Percentiles rank a stretch among this genome's conserved stretches.
Conservation (phyloP, 345 rosid genomes). For the Excoecaria agallocha region DNA sequence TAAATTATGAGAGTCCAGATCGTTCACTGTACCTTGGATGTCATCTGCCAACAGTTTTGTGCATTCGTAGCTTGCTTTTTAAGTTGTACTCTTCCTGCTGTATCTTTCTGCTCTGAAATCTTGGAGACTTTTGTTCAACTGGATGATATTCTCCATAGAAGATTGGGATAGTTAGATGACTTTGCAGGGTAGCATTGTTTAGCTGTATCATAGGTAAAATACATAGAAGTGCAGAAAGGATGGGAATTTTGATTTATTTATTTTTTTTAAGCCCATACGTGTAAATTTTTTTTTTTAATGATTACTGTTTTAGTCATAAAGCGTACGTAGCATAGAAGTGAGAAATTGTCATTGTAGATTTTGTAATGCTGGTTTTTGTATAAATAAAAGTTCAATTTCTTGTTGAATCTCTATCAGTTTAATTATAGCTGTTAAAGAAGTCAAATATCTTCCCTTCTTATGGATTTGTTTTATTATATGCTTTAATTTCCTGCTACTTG, state of each 20-base stretch:
- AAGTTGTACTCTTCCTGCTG: not conserved
- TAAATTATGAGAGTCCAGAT: constrained; percentile 8
- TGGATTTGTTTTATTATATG: not conserved
- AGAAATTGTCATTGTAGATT: constrained; percentile 4
- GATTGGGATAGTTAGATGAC: too few species aligned
- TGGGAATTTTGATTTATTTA: constrained; percentile 22
- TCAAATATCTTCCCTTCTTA: not conserved
- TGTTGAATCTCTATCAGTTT: not conserved
- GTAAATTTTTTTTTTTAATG: not conserved
- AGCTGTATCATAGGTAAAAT: constrained; percentile 6
- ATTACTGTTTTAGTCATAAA: not conserved
- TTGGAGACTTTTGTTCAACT: too few species aligned
- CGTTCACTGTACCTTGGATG: constrained; percentile 7
- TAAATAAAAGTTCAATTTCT: not conserved
- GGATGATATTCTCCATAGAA: too few species aligned
- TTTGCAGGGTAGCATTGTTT: constrained; percentile 1
- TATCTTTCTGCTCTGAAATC: not conserved
- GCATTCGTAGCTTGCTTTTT: not conserved
- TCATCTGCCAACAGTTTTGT: not conserved
- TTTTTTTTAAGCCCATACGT: not conserved
- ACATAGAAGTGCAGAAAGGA: not conserved
- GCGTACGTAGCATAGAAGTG: not conserved
- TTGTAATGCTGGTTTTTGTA: not conserved
- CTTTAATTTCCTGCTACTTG: too few species aligned
- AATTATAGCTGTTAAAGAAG: not conserved